These are phyloP conservation scores for Neltuma alba DNA, from an alignment of 306 rosid species.

Conservation along the genomic window DNA sequence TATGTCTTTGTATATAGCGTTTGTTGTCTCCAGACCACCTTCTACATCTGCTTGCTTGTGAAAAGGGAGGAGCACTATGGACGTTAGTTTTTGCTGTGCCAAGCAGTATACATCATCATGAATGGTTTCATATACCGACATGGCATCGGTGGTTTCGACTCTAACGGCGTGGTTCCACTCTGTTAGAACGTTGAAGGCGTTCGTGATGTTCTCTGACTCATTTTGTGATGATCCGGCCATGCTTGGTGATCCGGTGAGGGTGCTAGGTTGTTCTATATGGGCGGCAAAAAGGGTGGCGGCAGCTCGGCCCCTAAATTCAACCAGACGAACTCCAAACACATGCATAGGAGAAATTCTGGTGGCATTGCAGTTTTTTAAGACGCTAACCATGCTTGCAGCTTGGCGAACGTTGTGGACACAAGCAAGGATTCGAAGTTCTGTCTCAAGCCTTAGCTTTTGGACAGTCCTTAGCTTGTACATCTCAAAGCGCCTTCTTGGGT, in stretches of 20 bases:
- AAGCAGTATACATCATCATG: constrained; percentile 44
- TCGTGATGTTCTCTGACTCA: constrained; percentile 31
- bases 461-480: constrained; percentile 29
- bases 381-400: constrained; percentile 22
- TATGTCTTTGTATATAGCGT: constrained; percentile 6
- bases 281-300: constrained; percentile 39
- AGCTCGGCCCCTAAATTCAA: constrained; percentile 37
- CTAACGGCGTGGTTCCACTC: constrained; percentile 20
- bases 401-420: constrained; percentile 38
- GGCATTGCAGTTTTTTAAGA: constrained; percentile 34
- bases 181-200: constrained; percentile 3
- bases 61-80: constrained; percentile 44
- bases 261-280: not conserved
- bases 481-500: constrained; percentile 27
- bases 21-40: constrained; percentile 15
- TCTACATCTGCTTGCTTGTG: constrained; percentile 32
- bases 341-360: constrained; percentile 35
- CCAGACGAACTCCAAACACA: constrained; percentile 30
- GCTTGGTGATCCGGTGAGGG: not conserved
- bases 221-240: constrained; percentile 6
- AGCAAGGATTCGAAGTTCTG: constrained; percentile 35
- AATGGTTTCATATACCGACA: constrained; percentile 39
- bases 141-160: constrained; percentile 7
- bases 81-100: constrained; percentile 35
- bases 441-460: constrained; percentile 29